These are phyloP conservation scores for Aspergillus novofumigatus DNA, from an alignment of 2,329 filamentous ascomycete species.

Conservation along the genomic window DNA sequence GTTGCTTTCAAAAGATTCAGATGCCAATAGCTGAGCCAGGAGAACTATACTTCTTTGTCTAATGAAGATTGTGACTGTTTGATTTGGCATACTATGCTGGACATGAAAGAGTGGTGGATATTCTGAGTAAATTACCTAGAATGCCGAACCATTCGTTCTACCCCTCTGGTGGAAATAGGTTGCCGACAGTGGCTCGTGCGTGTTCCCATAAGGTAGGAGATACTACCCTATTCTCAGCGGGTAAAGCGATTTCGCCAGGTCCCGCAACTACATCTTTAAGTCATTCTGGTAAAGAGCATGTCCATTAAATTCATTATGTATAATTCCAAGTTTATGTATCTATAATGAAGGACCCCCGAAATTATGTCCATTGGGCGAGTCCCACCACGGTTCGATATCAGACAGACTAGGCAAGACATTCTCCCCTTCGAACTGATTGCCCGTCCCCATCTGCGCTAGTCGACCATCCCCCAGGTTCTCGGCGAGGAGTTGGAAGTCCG, in stretches of 20 bases:
- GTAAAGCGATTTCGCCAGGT: no score
- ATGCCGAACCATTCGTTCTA: no score
- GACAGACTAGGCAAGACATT: slow-evolving; percentile 15
- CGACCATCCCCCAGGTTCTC: slow-evolving; percentile 13
- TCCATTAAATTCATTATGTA: not conserved
- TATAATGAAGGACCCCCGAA: slow-evolving; percentile 18
- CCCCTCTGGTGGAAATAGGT: no score
- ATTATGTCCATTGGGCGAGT: slow-evolving; percentile 15
- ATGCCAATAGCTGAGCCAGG: not conserved
- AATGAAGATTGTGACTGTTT: not conserved
- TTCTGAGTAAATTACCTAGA: no score
- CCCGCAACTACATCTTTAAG: no score
- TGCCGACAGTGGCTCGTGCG: no score
- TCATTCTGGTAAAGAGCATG: not conserved
- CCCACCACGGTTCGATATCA: slow-evolving; percentile 34
- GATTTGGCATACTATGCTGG: no score
- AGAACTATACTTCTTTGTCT: not conserved
- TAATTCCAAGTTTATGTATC: not conserved
- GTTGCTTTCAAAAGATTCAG: not conserved
- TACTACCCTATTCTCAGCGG: no score
- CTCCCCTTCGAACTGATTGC: slow-evolving; percentile 7
- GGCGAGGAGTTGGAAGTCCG: slow-evolving; percentile 24
- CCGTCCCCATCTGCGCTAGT: slow-evolving; percentile 17
- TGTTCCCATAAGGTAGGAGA: no score
- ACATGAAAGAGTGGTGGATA: no score